Conservation (phyloP, 345 rosid genomes). For the Cardamine resedifolia region DNA sequence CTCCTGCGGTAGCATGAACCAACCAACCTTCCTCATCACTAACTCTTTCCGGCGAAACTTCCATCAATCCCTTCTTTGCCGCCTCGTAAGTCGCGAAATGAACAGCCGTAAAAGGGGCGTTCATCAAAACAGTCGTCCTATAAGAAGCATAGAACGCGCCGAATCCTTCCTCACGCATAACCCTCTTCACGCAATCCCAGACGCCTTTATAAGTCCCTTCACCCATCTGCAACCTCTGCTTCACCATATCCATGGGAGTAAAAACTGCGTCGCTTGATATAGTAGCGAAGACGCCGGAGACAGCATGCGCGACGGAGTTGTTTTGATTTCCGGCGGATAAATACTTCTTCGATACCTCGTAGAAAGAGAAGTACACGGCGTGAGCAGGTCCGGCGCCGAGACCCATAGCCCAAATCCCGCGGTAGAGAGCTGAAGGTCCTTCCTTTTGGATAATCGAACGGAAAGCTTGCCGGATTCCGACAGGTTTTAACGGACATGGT, state of each 20-base stretch:
- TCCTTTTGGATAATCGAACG: conserved; percentile 66
- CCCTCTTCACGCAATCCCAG: conserved; percentile 73
- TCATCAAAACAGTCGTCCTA: conserved; percentile 88
- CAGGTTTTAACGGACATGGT: conserved; percentile 83
- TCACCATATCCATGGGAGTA: conserved; percentile 98
- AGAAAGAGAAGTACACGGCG: conserved; percentile 90
- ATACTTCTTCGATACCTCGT: conserved; percentile 67
- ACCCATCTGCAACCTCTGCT: conserved; percentile 86
- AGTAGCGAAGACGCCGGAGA: conserved; percentile 84
- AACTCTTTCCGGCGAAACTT: conserved; percentile 66
- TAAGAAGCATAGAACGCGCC: conserved; percentile 91
- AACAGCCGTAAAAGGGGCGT: conserved; percentile 87
- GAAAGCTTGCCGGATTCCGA: conserved; percentile 66
- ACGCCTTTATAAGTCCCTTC: conserved; percentile 65
- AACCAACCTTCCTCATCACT: conserved; percentile 61
- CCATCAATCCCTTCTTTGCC: conserved; percentile 63
- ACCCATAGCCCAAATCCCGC: conserved; percentile 95
- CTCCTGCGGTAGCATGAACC: conserved; percentile 89
- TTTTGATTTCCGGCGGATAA: conserved; percentile 62
- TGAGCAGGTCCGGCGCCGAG: conserved; percentile 98
- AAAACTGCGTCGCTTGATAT: conserved; percentile 85
- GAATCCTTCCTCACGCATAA: conserved; percentile 74
- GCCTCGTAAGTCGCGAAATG: conserved; percentile 92
- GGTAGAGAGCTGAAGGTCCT: conserved; percentile 73
- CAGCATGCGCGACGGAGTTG: conserved; percentile 74